Conservation (phyloP, 306 rosid genomes). For the Cucumis sativus region Cucumber_9930_V3 NC_026657.2:29063501-29064000, state of each 20-base stretch:
- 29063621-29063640: neutral
- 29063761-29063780: neutral
- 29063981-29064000: neutral
- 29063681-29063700: neutral
- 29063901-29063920: neutral
- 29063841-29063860: constrained; percentile 45
- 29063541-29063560: neutral
- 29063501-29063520: neutral
- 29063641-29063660: neutral
- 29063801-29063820: constrained; percentile 43
- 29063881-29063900: neutral
- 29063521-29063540: neutral
- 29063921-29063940: neutral
- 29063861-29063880: constrained; percentile 59
- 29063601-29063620: too few relatives aligned
- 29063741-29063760: neutral
- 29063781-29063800: neutral
- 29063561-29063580: neutral
- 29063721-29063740: neutral
- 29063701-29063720: neutral
- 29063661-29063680: neutral
- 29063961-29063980: neutral
- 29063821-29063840: constrained; percentile 51
- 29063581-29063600: too few relatives aligned
- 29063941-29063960: neutral